Conservation (phyloP, 768 basidiomycete genomes). For the Panaeolus cyanescens region DNA sequence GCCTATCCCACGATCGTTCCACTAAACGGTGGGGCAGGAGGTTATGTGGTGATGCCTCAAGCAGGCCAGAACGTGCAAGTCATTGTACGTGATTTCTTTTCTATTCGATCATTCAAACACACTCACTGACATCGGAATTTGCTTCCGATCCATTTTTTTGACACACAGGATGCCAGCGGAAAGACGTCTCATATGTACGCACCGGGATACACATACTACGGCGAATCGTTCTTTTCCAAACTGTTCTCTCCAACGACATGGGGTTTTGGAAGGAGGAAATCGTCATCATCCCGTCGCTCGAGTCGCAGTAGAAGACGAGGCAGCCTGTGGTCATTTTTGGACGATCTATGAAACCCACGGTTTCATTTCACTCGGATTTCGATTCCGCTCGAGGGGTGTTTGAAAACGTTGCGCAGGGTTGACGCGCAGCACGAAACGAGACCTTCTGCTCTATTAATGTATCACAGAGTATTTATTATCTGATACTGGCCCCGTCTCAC, state of each 20-base stretch:
- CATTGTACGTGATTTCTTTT: constrained; percentile 9
- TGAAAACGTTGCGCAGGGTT: constrained; percentile 1
- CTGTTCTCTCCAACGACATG: not conserved
- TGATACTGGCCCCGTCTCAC: not conserved
- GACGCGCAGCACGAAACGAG: not conserved
- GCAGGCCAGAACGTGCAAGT: constrained; percentile 21
- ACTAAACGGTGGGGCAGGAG: constrained; percentile 15
- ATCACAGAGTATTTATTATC: not conserved
- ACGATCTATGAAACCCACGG: not conserved
- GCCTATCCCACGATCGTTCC: constrained; percentile 15
- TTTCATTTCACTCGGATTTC: not conserved
- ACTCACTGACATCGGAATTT: not conserved
- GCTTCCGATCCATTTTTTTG: not conserved
- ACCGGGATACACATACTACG: not conserved
- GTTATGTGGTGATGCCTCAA: constrained; percentile 19
- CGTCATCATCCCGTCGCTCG: not conserved
- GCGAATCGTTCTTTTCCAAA: not conserved
- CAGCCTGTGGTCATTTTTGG: not conserved
- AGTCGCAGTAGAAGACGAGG: not conserved
- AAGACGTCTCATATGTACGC: not conserved
- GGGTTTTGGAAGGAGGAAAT: not conserved
- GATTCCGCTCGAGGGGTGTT: not conserved
- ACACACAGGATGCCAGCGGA: not conserved
- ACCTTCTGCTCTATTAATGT: not conserved
- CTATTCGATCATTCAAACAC: not conserved